Percentiles rank a stretch among this genome's conserved stretches.
These are phyloP conservation scores for Colletotrichum gloeosporioides DNA, from an alignment of 2,329 filamentous ascomycete genomes.

Conservation along the genomic window DNA sequence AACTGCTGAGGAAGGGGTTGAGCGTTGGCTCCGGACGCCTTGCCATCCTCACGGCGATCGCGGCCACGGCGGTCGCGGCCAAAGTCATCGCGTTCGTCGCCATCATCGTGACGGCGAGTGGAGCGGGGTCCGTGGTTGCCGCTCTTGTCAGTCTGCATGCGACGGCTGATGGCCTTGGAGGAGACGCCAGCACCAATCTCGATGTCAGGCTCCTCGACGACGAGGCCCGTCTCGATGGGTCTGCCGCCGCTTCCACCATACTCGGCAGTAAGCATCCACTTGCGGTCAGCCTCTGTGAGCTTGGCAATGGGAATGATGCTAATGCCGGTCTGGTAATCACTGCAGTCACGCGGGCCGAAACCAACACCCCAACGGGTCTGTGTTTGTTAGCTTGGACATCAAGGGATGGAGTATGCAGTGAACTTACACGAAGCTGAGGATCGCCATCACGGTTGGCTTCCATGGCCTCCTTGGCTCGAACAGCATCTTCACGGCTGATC, in stretches of 20 bases:
- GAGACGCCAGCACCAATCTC: conserved; percentile 98
- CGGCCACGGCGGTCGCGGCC: conserved; percentile 35
- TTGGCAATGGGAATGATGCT: conserved; percentile 92
- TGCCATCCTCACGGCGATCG: conserved; percentile 29
- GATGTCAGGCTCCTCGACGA: conserved; percentile 97
- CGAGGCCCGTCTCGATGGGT: conserved; percentile 80
- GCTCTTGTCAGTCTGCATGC: conserved; percentile 73
- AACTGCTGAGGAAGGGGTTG: conserved; percentile 33
- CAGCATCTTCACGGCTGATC: conserved; percentile 85
- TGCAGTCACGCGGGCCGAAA: conserved; percentile 95
- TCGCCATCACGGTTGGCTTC: conserved; percentile 77
- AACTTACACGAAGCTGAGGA: conserved; percentile 73
- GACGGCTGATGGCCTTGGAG: conserved; percentile 80
- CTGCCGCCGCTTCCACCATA: conserved; percentile 90
- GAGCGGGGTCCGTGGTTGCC: conserved; percentile 70
- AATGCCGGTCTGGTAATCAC: conserved; percentile 90
- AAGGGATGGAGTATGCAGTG: neutral
- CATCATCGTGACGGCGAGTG: conserved; percentile 42
- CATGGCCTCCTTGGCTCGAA: conserved; percentile 85
- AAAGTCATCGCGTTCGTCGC: conserved; percentile 35
- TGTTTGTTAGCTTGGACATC: neutral
- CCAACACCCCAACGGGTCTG: conserved; percentile 97
- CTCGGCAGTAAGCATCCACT: conserved; percentile 95
- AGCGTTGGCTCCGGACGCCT: conserved; percentile 24
- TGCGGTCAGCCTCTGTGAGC: conserved; percentile 93